Percentiles rank a stretch among this genome's conserved stretches.
Conservation (phyloP, 192 early-diverging fungal genomes). For the Coemansia sp. region DNA sequence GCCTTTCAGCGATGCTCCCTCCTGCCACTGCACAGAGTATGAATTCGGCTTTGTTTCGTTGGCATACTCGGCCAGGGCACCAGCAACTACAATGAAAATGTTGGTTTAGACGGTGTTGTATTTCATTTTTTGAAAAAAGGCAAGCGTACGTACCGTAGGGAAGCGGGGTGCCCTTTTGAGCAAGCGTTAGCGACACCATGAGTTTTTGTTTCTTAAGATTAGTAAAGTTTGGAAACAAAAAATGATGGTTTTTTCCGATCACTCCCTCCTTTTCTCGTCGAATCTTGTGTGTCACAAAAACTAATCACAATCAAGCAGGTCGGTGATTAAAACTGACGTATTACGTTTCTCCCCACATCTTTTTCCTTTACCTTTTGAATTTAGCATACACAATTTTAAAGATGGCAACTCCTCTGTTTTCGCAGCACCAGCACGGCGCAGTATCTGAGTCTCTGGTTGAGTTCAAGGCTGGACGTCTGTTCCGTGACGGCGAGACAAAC, state of each 20-base stretch:
- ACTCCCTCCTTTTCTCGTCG: too few species aligned
- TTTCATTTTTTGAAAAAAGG: too few species aligned
- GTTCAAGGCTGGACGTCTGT: conserved; percentile 74
- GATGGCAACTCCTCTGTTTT: conserved; percentile 35
- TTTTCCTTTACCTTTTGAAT: conserved; percentile 1
- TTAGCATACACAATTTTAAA: neutral
- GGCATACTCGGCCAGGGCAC: conserved; percentile 54
- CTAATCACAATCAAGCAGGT: too few species aligned
- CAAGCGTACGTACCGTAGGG: conserved; percentile 52
- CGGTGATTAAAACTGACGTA: neutral
- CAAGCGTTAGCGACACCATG: conserved; percentile 56
- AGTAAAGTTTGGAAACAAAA: too few species aligned
- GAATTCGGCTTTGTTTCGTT: conserved; percentile 27
- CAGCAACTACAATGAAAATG: conserved; percentile 40
- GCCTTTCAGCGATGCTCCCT: conserved; percentile 41
- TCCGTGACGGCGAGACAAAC: conserved; percentile 63
- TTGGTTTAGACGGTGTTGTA: neutral
- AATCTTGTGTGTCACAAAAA: too few species aligned
- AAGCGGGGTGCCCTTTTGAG: conserved; percentile 58
- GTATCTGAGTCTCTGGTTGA: conserved; percentile 41
- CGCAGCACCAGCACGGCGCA: conserved; percentile 16
- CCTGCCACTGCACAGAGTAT: conserved; percentile 56
- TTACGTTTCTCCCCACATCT: neutral
- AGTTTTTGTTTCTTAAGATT: neutral
- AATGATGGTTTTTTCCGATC: too few species aligned